phyloP scores from a whole-genome alignment of 768 basidiomycete genomes.

The Trametes cingulata region DNA sequence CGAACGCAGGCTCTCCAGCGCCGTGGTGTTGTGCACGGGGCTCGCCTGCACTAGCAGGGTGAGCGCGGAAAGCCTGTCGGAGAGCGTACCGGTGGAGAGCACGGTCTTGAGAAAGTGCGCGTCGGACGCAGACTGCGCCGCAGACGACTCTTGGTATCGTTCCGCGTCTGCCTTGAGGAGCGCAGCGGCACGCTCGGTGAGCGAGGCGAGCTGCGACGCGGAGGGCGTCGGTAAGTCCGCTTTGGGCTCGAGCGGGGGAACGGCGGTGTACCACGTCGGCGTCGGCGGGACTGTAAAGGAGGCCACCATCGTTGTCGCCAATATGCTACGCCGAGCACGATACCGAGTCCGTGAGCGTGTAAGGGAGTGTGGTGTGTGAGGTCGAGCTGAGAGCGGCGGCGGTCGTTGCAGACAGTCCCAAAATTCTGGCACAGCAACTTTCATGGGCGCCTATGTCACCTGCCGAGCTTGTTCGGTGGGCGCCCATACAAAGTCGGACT shows the following conservation, averaged over 20 bases:
- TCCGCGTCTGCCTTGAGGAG: constrained; percentile 47
- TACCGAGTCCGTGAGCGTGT: too few relatives aligned
- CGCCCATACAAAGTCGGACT: too few relatives aligned
- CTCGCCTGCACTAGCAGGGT: constrained; percentile 87
- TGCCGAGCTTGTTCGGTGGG: not conserved
- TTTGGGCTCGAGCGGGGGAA: constrained; percentile 41
- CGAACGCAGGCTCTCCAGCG: constrained; percentile 69
- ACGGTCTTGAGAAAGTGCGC: constrained; percentile 82
- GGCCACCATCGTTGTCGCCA: not conserved
- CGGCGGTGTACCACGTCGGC: constrained; percentile 57
- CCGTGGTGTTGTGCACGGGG: constrained; percentile 82
- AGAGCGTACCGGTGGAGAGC: constrained; percentile 84
- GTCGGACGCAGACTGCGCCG: constrained; percentile 61
- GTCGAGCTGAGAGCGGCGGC: not conserved
- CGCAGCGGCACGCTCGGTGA: constrained; percentile 47
- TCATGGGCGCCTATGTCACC: not conserved
- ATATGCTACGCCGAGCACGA: not conserved
- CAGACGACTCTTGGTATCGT: constrained; percentile 53
- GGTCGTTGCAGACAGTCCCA: not conserved
- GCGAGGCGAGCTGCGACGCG: constrained; percentile 44
- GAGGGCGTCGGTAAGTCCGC: constrained; percentile 37
- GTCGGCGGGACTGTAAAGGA: constrained; percentile 34
- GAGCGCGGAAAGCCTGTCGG: constrained; percentile 88
- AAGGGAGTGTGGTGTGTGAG: not conserved
- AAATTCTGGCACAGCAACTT: not conserved